These are phyloP conservation scores for Naganishia albida DNA, from an alignment of 1,284 basidiomycete genomes.

Conservation along the genomic window DNA sequence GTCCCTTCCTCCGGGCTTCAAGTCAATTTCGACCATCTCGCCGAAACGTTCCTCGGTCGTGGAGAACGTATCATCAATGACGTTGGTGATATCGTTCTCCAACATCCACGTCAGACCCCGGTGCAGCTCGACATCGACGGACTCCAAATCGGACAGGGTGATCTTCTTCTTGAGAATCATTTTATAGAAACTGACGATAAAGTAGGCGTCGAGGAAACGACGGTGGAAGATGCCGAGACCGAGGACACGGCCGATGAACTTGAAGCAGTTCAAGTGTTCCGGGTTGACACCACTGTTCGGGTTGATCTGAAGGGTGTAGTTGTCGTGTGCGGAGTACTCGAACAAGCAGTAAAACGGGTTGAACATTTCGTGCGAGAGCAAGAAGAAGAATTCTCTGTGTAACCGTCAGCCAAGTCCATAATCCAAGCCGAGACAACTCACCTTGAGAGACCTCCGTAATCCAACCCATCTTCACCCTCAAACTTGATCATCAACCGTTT, in stretches of 20 bases:
- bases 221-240: conserved; percentile 98
- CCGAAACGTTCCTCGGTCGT: conserved; percentile 96
- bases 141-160: conserved; percentile 80
- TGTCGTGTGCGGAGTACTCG: conserved; percentile 98
- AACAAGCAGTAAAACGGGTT: conserved; percentile 99
- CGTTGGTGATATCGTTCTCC: conserved; percentile 91
- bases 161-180: conserved; percentile 92
- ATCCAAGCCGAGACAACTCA: conserved; percentile 50
- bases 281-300: conserved; percentile 97
- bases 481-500: conserved; percentile 98
- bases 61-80: conserved; percentile 93
- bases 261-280: conserved; percentile 99
- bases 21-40: conserved; percentile 88
- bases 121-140: conserved; percentile 85
- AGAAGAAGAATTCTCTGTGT: conserved; percentile 96
- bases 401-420: conserved; percentile 9
- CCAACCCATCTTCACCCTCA: conserved; percentile 95
- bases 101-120: conserved; percentile 96
- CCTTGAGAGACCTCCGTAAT: conserved; percentile 97
- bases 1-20: conserved; percentile 82
- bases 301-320: conserved; percentile 98
- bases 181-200: conserved; percentile 98
- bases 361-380: conserved; percentile 97
- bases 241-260: conserved; percentile 93
- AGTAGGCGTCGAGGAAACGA: conserved; percentile 98